A percentile compares a stretch with the other conserved stretches of the same genome.
These are phyloP conservation scores for Myrica gale DNA, from an alignment of 306 rosid species.

Conservation along the genomic window DNA sequence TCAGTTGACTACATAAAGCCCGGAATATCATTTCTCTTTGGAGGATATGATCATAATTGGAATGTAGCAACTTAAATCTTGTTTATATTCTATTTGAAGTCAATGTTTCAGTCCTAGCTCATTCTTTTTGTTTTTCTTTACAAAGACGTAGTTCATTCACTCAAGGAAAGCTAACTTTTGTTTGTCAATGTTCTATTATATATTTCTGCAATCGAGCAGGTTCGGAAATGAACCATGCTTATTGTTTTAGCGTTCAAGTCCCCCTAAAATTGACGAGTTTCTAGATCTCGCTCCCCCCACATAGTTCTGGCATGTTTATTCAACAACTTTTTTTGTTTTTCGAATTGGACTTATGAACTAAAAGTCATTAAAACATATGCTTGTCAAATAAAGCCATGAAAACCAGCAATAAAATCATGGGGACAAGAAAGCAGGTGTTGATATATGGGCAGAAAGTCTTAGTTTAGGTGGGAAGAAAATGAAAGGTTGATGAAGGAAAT, in stretches of 20 bases:
- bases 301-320: slow-evolving; percentile 19
- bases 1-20: slow-evolving; percentile 16
- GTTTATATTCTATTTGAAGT: neutral
- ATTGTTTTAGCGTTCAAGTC: slow-evolving; percentile 13
- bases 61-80: slow-evolving; percentile 11
- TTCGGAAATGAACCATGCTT: slow-evolving; percentile 14
- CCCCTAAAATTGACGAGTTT: slow-evolving; percentile 39
- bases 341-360: slow-evolving; percentile 8
- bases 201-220: slow-evolving; percentile 17
- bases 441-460: slow-evolving; percentile 51
- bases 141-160: slow-evolving; percentile 22
- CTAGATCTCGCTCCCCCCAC: neutral
- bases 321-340: slow-evolving; percentile 16
- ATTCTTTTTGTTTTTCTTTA: too few relatives aligned
- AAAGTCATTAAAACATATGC: neutral
- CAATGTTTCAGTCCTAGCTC: too few relatives aligned
- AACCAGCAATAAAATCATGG: slow-evolving; percentile 27
- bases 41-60: slow-evolving; percentile 6
- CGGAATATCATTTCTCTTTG: slow-evolving; percentile 7
- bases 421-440: slow-evolving; percentile 36
- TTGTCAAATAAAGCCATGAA: slow-evolving; percentile 2
- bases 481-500: slow-evolving; percentile 39
- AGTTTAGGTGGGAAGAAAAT: slow-evolving; percentile 62
- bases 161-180: slow-evolving; percentile 25
- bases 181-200: slow-evolving; percentile 26